Base-by-base conservation (phyloP, 495 filamentous ascomycete genomes). In the Penicillium subrubescens region DNA sequence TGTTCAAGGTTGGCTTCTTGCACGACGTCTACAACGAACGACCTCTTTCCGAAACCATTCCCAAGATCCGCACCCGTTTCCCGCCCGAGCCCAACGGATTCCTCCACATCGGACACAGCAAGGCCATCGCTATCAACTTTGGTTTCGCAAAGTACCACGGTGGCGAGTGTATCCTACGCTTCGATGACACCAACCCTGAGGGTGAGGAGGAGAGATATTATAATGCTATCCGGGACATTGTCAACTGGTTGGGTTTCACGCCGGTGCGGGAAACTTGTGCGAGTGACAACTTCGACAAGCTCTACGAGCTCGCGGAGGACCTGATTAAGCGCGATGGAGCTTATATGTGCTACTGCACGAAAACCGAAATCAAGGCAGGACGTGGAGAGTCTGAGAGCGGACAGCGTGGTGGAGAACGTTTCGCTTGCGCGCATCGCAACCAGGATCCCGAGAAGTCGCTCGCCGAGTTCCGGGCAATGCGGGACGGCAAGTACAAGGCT, bases 111-210 rank as follows among this genome's bases (percentile, higher is more conserved):
- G 94, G 94, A 21, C 95, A 98, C 74, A 88, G 88, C 66, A 98
- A 98, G 80, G 95, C 95, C n/a, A 97, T 99, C 76, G 88, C 92
- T 0, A 86, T 98, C 70, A 99, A 98, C 78, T 98, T 98, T 74
- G 96, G 95, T 0, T 97, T 97, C 77, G 95, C 95, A 12, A 87
- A 86, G 67, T 88, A 89, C 70, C 90, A 97, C 74, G 89, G 89
- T 14, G 96, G 96, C 58, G 80, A 90, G 60, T 90, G 86, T 76
- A 85, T 86, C 35, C 74, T 88, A 64, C 78, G 89, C 59, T 92
- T 89, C 70, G 90, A 93, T 74, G 92, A 96, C 66, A 94, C 92
- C 12, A 96, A 96, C 73, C 92, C 92, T 1, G 90, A 92, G 63
- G 88, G 86, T 8, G 92, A 96, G 75, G 87, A 93, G 70, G 89